Conservation (phyloP, 31 red algal genomes). For the Odonthalia washingtoniensis region DNA sequence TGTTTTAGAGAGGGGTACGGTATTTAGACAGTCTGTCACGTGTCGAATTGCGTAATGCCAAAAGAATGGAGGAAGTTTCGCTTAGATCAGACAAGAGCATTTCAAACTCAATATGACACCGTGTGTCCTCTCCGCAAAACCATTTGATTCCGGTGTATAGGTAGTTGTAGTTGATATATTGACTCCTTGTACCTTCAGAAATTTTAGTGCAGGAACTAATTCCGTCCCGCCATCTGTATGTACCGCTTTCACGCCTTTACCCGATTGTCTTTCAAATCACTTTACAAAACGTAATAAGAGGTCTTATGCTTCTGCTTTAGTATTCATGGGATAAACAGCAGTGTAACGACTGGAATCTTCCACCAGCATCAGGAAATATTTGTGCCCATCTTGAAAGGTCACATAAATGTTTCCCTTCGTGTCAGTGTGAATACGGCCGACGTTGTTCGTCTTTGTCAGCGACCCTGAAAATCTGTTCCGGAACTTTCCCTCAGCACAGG, state of each 20-base stretch:
- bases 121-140: conserved; percentile 39
- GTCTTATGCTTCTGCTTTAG: conserved; percentile 37
- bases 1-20: not conserved
- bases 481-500: conserved; percentile 47
- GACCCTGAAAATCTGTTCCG: conserved; percentile 20
- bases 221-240: conserved; percentile 45
- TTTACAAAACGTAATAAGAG: not conserved
- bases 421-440: conserved; percentile 36
- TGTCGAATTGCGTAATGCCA: conserved; percentile 38
- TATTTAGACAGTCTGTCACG: not conserved
- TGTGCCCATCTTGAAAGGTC: not conserved
- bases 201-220: conserved; percentile 12
- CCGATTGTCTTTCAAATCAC: conserved; percentile 51
- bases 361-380: conserved; percentile 34
- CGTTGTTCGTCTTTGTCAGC: conserved; percentile 5
- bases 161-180: not conserved
- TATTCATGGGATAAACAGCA: conserved; percentile 7
- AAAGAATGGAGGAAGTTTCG: conserved; percentile 2
- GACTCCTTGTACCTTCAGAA: conserved; percentile 17
- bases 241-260: not conserved
- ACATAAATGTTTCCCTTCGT: not conserved
- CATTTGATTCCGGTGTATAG: conserved; percentile 49
- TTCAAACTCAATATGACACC: not conserved
- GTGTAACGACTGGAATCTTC: conserved; percentile 37
- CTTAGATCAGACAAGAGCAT: not conserved